A percentile compares a stretch with the other conserved stretches of the same genome.
These are phyloP conservation scores for Ceriops tagal DNA, from an alignment of 345 rosid genomes.

Conservation along the genomic window DNA sequence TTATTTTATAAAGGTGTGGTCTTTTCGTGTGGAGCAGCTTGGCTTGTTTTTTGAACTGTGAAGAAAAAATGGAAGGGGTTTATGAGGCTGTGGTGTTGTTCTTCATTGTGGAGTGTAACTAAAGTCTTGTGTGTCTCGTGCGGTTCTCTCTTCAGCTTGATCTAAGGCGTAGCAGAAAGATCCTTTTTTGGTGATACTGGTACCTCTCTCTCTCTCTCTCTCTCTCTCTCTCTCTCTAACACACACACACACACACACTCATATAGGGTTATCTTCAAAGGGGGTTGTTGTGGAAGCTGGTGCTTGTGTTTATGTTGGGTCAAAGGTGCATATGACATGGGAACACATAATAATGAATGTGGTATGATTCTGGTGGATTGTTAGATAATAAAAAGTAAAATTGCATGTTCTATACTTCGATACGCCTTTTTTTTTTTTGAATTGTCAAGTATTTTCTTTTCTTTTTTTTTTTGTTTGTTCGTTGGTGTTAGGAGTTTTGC, in stretches of 20 bases:
- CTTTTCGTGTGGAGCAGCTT: conserved; percentile 27
- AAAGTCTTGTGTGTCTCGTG: conserved; percentile 32
- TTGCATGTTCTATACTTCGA: neutral
- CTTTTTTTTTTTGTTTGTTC: neutral
- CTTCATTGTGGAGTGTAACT: conserved; percentile 24
- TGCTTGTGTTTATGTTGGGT: conserved; percentile 11
- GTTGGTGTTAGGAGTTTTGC: conserved; percentile 14
- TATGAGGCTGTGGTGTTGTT: conserved; percentile 46
- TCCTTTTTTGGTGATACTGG: conserved; percentile 45
- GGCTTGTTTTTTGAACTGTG: conserved; percentile 5
- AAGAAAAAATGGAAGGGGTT: conserved; percentile 26
- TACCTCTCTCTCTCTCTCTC: conserved; percentile 16
- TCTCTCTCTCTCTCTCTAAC: too few species aligned
- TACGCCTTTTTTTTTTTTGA: too few species aligned
- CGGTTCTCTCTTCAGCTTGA: conserved; percentile 64
- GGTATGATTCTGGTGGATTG: conserved; percentile 1
- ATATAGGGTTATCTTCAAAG: neutral
- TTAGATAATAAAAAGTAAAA: neutral
- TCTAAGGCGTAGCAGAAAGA: conserved; percentile 39
- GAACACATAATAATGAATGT: neutral
- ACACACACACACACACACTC: too few species aligned
- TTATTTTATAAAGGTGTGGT: conserved; percentile 8
- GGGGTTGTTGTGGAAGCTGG: conserved; percentile 19
- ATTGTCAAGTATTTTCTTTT: neutral
- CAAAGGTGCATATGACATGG: neutral